Conservation (phyloP, 2,329 filamentous ascomycete genomes). For the Aureobasidium subglaciale region DNA sequence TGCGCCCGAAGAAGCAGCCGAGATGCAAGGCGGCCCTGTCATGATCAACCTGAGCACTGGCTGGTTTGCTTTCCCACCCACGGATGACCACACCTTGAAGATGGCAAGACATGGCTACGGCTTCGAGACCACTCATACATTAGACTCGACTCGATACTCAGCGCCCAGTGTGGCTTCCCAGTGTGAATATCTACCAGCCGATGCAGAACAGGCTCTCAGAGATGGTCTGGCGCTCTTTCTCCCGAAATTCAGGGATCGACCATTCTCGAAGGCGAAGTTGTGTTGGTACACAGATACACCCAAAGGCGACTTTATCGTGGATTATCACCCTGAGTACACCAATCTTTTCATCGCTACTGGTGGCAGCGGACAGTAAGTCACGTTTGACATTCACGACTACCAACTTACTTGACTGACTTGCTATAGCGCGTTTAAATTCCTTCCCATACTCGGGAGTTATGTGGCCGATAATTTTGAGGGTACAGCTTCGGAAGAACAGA, state of each 20-base stretch:
- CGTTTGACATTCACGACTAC: no score
- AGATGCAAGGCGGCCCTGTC: slow-evolving; percentile 59
- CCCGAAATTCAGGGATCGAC: slow-evolving; percentile 23
- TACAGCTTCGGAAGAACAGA: neutral
- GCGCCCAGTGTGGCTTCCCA: neutral
- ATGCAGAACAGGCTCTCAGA: neutral
- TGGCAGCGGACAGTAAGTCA: slow-evolving; percentile 44
- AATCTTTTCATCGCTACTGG: slow-evolving; percentile 50
- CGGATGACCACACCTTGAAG: slow-evolving; percentile 37
- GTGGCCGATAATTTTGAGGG: neutral
- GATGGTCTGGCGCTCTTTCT: neutral
- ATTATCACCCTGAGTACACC: slow-evolving; percentile 37
- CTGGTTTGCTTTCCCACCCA: slow-evolving; percentile 63
- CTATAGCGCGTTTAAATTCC: slow-evolving; percentile 23
- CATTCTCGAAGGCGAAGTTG: slow-evolving; percentile 36
- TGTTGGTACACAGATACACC: slow-evolving; percentile 49
- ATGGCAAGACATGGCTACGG: slow-evolving; percentile 38
- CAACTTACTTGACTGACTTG: no score
- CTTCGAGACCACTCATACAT: slow-evolving; percentile 22
- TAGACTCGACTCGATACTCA: slow-evolving; percentile 32
- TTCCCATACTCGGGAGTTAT: slow-evolving; percentile 24
- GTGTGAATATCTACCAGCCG: neutral
- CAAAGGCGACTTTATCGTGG: slow-evolving; percentile 46
- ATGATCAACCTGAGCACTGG: slow-evolving; percentile 61
- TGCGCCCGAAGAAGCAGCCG: slow-evolving; percentile 58